Percentiles rank a stretch among this genome's conserved stretches.
These are phyloP conservation scores for Linderina pennispora DNA, from an alignment of 192 early-diverging fungal species.

Conservation along the genomic window DNA sequence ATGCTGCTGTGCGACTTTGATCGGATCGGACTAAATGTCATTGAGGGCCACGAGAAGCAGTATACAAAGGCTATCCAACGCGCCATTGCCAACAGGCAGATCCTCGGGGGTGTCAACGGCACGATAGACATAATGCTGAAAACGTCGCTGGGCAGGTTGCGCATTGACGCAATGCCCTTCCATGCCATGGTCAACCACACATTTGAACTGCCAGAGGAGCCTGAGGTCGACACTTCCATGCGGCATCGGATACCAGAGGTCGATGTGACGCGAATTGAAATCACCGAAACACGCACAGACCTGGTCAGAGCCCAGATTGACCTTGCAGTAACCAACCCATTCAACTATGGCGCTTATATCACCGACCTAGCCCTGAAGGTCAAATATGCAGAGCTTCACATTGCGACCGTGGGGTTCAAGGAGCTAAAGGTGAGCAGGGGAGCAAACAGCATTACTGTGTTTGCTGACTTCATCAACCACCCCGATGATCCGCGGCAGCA, in stretches of 20 bases:
- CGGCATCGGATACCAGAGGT: constrained; percentile 5
- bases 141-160: constrained; percentile 28
- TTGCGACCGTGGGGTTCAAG: constrained; percentile 23
- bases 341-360: constrained; percentile 32
- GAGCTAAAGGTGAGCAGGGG: constrained; percentile 16
- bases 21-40: constrained; percentile 14
- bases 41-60: constrained; percentile 11
- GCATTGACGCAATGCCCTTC: constrained; percentile 16
- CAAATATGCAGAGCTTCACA: constrained; percentile 21
- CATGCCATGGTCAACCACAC: constrained; percentile 6
- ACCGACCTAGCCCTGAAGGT: constrained; percentile 23
- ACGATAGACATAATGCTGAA: constrained; percentile 15
- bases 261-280: constrained; percentile 16
- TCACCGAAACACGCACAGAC: constrained; percentile 19
- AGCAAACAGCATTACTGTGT: constrained; percentile 7
- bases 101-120: constrained; percentile 16
- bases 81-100: constrained; percentile 9
- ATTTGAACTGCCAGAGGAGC: background rate
- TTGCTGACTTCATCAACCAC: constrained; percentile 34
- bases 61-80: constrained; percentile 22
- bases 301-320: constrained; percentile 16
- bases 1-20: constrained; percentile 21
- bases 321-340: constrained; percentile 20
- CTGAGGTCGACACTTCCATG: background rate
- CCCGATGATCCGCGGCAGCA: constrained; percentile 25